Percentiles rank a stretch among this genome's conserved stretches.
These are phyloP conservation scores for Diaporthe citriasiana DNA, from an alignment of 2,329 filamentous ascomycete genomes.

Conservation along the genomic window DNA sequence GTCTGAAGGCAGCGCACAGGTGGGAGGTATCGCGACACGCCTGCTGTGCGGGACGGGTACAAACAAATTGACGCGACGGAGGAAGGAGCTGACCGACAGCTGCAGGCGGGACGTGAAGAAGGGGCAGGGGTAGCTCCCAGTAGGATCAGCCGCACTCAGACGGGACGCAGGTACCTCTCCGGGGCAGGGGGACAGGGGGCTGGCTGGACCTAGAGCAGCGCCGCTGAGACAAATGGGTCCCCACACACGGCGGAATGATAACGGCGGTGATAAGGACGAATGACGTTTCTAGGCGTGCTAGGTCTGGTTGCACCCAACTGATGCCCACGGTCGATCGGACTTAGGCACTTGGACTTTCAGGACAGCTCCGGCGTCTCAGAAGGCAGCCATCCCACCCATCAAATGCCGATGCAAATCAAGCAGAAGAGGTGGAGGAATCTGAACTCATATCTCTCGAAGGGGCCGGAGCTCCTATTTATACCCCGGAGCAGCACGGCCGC, in stretches of 20 bases:
- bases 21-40: constrained; percentile 33
- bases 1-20: not conserved
- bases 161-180: constrained; percentile 25
- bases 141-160: constrained; percentile 5
- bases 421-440: constrained; percentile 39
- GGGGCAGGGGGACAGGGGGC: not conserved
- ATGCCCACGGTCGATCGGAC: constrained; percentile 30
- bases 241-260: constrained; percentile 16
- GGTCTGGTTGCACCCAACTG: constrained; percentile 3
- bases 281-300: constrained; percentile 16
- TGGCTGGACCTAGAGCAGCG: not conserved
- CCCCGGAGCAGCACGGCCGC: constrained; percentile 42
- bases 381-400: constrained; percentile 42
- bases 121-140: constrained; percentile 36
- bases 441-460: constrained; percentile 35
- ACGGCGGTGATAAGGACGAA: not conserved
- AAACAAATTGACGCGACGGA: constrained; percentile 31
- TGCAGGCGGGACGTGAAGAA: constrained; percentile 22
- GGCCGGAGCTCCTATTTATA: constrained; percentile 54
- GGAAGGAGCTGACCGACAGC: constrained; percentile 16
- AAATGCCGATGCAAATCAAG: constrained; percentile 38
- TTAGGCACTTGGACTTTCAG: constrained; percentile 40
- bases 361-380: constrained; percentile 42
- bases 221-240: not conserved
- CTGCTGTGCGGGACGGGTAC: constrained; percentile 32